phyloP scores from a whole-genome alignment of 768 basidiomycete genomes.

The Amanita phalloides region DNA sequence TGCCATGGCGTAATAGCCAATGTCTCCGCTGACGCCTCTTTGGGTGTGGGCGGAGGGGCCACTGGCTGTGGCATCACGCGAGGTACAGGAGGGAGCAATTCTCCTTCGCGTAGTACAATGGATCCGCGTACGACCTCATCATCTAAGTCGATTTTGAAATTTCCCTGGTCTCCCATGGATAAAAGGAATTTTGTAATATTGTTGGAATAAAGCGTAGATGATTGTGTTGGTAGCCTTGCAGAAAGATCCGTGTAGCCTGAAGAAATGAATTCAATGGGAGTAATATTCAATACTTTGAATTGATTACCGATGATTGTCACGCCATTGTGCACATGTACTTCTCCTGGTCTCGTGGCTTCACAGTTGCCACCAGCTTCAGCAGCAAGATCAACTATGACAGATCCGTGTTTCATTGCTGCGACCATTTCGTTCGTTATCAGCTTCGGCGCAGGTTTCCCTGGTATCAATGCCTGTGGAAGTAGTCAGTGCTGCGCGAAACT shows the following conservation, averaged over 20 bases:
- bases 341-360: slow-evolving; percentile 69
- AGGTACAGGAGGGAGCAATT: slow-evolving; percentile 54
- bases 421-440: slow-evolving; percentile 82
- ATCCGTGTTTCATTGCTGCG: slow-evolving; percentile 86
- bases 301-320: slow-evolving; percentile 71
- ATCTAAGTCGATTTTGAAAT: slow-evolving; percentile 56
- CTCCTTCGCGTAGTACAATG: slow-evolving; percentile 61
- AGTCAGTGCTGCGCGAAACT: neutral
- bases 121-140: slow-evolving; percentile 84
- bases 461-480: slow-evolving; percentile 56
- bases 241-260: slow-evolving; percentile 77
- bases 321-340: slow-evolving; percentile 56
- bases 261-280: slow-evolving; percentile 1
- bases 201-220: slow-evolving; percentile 84
- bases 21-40: slow-evolving; percentile 32
- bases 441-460: slow-evolving; percentile 80
- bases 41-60: slow-evolving; percentile 36
- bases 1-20: slow-evolving; percentile 80
- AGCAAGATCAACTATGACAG: slow-evolving; percentile 79
- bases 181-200: slow-evolving; percentile 86
- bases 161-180: slow-evolving; percentile 57
- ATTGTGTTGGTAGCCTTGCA: slow-evolving; percentile 83
- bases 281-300: neutral
- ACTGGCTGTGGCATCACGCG: slow-evolving; percentile 57
- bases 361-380: slow-evolving; percentile 90